phyloP scores from a whole-genome alignment of 805 yeast genomes.

The Ogataea ganodermae region DNA sequence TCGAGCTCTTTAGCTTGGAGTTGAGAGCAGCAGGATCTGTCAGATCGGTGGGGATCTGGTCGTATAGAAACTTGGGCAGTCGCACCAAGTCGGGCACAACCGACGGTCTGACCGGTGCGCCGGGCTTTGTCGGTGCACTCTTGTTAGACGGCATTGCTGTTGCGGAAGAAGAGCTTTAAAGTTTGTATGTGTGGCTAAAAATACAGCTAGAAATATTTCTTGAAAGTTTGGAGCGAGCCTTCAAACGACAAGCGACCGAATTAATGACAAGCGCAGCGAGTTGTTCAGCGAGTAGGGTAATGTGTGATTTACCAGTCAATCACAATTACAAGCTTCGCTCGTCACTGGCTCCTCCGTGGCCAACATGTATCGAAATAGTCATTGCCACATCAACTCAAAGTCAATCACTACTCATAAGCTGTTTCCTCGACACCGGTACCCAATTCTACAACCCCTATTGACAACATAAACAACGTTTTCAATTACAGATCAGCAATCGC shows the following conservation, averaged over 20 bases:
- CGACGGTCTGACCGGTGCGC: neutral
- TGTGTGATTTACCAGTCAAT: no score
- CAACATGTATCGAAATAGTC: no score
- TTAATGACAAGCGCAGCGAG: neutral
- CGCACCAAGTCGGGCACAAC: slow-evolving; percentile 4
- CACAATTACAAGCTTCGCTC: neutral
- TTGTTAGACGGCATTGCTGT: neutral
- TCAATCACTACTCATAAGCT: no score
- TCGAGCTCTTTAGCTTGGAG: slow-evolving; percentile 20
- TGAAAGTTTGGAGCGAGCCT: no score
- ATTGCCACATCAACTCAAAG: no score
- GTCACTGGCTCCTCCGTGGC: no score
- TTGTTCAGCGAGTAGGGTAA: no score
- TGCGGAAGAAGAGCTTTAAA: neutral
- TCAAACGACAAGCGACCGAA: no score
- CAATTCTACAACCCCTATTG: no score
- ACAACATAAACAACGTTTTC: no score
- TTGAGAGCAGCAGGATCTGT: slow-evolving; percentile 27
- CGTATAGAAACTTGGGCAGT: slow-evolving; percentile 33
- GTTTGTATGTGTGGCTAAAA: neutral
- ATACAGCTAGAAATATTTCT: no score
- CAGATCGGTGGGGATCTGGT: slow-evolving; percentile 34
- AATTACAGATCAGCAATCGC: neutral
- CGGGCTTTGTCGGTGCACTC: neutral
- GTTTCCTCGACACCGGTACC: no score